Base-by-base conservation (phyloP, 2,329 filamentous ascomycete genomes). In the Falciphora oryzae region DNA sequence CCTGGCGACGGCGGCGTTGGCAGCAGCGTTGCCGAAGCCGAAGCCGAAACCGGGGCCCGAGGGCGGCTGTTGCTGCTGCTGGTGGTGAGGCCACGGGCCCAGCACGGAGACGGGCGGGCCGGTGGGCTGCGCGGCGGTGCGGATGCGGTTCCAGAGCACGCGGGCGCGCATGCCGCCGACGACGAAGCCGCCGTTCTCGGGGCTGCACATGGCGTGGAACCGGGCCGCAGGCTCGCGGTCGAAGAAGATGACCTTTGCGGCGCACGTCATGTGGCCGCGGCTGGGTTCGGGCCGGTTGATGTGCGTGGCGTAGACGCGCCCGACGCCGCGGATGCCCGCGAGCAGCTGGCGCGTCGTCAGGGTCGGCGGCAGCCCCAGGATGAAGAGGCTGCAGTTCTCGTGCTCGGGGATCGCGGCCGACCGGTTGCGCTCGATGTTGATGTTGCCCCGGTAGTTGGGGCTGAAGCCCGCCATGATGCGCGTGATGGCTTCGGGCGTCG, bases 161-260 rank as follows among this genome's bases (percentile, higher is more conserved):
- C 72, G 73, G 5, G 79, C 76, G 4, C 70, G 65, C 61, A 74
- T 73, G 5, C 73, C 73, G 1, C 75, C 70, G 18, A 84, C 73
- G 7, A 67, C 63, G 28, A 82, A 73, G 2, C 77, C 76, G 3
- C 67, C 70, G 44, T 65, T 58, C 27, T 71, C 69, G 2, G 59
- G n/a, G 13, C 66, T 59, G 27, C 65, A 67, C 7, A 60, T 35
- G n/a, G 63, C 22, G 67, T 69, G 71, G 66, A 78, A 77, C 0
- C 63, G 61, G 63, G 77, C 75, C 0, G 81, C 81, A 0, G 76
- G 74, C 0, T 56, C 44, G 2, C 79, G 73, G 11, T 74, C 75
- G 67, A 83, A 83, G 68, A 84, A 84, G 35, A 82, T 77, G 16
- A 84, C 67, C 70, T 83, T 83, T 25, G 80, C 80, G 0, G 81